Evolutionary conservation across 2,329 filamentous ascomycete species (phyloP), one percentile per base, ranked within the genome.

Genomic region (Cadophora sp.): DNA sequence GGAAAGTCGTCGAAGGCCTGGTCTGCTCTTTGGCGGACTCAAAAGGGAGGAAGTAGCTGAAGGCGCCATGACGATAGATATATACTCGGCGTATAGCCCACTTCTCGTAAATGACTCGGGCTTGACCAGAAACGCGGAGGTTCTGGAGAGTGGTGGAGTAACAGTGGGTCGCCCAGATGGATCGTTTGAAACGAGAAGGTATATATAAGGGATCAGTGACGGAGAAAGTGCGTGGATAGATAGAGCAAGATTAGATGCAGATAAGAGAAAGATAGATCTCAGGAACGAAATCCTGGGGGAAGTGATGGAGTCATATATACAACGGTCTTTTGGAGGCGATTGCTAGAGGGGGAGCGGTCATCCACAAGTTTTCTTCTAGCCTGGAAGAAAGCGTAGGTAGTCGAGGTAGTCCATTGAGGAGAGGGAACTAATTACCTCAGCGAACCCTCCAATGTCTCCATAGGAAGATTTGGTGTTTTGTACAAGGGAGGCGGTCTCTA

Each of bases 1-100:
- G 39, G 77, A 78, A 45, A 79, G 72, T 56, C 75, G 74, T 60
- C 75, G 72, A 65, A 76, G 55, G 43, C 65, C 67, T 41, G 74
- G 75, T 68, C 74, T 71, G 20, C 41, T 51, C 41, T 59, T 66
- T 51, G 71, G 68, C 30, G 68, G 64, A 53, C 64, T 59, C 5
- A 73, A 48, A 36, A 48, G 30, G 24, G 51, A 66, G 48, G 65
- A 58, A 36, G 56, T n/a, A 41, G 62, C 68, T 59, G 66, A 55
- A 45, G 72, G 66, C 27, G 68, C 66, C 72, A 74, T 74, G 59
- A 24, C 68, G 51, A 13, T 9, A 13, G 13, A 66, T 65, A 53
- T 60, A 55, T 59, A 41, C 55, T 59, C 39, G 24, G 18, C 22
- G 33, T 59, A 45, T 45, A 27, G 22, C 36, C 63, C 45, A 53